phyloP scores from a whole-genome alignment of 163 green algal genomes.

The Smithsoniella earleae region DNA sequence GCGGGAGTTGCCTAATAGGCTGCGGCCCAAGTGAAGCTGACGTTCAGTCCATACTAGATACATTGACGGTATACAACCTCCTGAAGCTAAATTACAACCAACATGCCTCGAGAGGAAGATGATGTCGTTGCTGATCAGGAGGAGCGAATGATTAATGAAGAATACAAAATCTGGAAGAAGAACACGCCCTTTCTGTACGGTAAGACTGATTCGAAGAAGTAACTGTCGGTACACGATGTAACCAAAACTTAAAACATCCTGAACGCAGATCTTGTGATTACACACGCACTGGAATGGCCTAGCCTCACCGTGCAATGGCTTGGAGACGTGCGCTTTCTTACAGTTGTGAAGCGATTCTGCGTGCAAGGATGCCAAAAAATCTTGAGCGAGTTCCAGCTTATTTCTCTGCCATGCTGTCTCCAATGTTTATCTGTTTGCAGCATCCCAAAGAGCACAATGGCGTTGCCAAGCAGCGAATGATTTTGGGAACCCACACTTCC shows the following conservation, averaged over 20 bases:
- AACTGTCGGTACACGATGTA: background rate
- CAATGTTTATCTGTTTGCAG: too few species aligned
- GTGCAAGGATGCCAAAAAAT: too few species aligned
- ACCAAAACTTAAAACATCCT: background rate
- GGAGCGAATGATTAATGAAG: constrained; percentile 92
- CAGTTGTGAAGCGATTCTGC: too few species aligned
- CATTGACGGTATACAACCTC: too few species aligned
- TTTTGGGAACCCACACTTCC: constrained; percentile 95
- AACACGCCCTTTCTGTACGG: constrained; percentile 98
- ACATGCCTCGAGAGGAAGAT: constrained; percentile 30
- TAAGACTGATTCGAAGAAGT: too few species aligned
- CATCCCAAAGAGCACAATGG: constrained; percentile 66
- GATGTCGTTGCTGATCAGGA: constrained; percentile 46
- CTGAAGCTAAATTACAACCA: too few species aligned
- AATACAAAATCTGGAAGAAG: constrained; percentile 99
- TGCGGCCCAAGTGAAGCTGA: too few species aligned
- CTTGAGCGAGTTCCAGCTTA: too few species aligned
- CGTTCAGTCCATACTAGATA: too few species aligned
- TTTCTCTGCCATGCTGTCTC: too few species aligned
- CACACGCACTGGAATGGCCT: constrained; percentile 96
- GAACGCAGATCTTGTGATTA: constrained; percentile 91
- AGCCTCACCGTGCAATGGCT: constrained; percentile 97
- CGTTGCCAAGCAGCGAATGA: constrained; percentile 79
- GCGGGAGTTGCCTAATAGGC: too few species aligned
- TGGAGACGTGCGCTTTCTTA: too few species aligned